Percentiles rank a stretch among this genome's conserved stretches.
phyloP scores from a whole-genome alignment of 495 filamentous ascomycete genomes.

The Aspergillus mulundensis region DNA sequence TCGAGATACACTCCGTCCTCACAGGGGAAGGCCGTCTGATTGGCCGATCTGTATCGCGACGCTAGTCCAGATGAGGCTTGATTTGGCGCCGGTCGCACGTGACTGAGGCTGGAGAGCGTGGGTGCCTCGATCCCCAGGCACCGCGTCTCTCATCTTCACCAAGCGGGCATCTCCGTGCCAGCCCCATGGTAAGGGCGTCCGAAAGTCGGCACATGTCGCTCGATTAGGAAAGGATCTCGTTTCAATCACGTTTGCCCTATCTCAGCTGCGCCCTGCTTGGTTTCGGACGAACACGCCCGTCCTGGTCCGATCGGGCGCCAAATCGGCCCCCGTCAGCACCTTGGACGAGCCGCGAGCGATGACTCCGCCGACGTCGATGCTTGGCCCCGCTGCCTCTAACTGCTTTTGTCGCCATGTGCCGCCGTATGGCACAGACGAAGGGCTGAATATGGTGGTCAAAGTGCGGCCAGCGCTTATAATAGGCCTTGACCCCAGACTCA shows the following conservation, averaged over 20 bases:
- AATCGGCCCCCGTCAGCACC: background rate
- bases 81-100: no score
- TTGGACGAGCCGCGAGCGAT: background rate
- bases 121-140: no score
- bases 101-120: no score
- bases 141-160: no score
- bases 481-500: background rate
- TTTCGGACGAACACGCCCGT: background rate
- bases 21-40: background rate
- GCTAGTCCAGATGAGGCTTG: no score
- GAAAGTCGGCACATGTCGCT: background rate
- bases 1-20: background rate
- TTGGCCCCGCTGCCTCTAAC: background rate
- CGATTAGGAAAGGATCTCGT: background rate
- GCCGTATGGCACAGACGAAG: background rate
- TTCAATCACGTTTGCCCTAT: background rate
- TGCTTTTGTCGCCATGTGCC: background rate
- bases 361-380: background rate
- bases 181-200: background rate
- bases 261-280: background rate
- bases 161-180: no score
- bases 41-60: background rate
- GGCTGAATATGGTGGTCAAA: background rate
- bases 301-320: background rate
- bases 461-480: background rate